phyloP scores from a whole-genome alignment of 306 rosid species.

The Castanea crenata region DNA sequence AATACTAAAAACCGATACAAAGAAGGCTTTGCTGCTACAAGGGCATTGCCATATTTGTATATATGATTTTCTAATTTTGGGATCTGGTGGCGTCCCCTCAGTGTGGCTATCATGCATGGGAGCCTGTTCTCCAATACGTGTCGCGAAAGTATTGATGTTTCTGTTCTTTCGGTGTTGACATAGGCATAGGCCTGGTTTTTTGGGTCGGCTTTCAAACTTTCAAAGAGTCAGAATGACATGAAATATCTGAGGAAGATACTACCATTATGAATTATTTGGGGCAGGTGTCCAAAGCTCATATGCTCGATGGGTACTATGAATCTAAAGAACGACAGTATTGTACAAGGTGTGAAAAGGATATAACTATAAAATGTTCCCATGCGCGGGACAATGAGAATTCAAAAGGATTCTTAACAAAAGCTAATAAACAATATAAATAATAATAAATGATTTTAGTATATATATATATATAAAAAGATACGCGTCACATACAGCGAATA shows the following conservation, averaged over 20 bases:
- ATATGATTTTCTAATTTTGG: slow-evolving; percentile 14
- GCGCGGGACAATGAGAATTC: no score
- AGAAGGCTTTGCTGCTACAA: background rate
- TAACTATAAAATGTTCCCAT: no score
- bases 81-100: slow-evolving; percentile 14
- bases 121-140: slow-evolving; percentile 13
- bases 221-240: slow-evolving; percentile 21
- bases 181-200: background rate
- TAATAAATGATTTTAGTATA: no score
- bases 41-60: background rate
- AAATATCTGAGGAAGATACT: slow-evolving; percentile 30
- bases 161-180: background rate
- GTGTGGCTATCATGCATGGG: slow-evolving; percentile 33
- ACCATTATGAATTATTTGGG: slow-evolving; percentile 25
- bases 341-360: no score
- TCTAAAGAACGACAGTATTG: no score
- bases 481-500: rapidly evolving
- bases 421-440: no score
- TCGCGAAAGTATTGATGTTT: slow-evolving; percentile 1
- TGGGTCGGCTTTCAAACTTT: background rate
- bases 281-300: slow-evolving; percentile 25
- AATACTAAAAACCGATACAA: background rate
- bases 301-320: background rate
- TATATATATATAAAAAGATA: no score
- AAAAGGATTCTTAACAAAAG: no score